A percentile compares a stretch with the other conserved stretches of the same genome.
phyloP scores from a whole-genome alignment of 345 rosid genomes.

The Camelina neglecta region DNA sequence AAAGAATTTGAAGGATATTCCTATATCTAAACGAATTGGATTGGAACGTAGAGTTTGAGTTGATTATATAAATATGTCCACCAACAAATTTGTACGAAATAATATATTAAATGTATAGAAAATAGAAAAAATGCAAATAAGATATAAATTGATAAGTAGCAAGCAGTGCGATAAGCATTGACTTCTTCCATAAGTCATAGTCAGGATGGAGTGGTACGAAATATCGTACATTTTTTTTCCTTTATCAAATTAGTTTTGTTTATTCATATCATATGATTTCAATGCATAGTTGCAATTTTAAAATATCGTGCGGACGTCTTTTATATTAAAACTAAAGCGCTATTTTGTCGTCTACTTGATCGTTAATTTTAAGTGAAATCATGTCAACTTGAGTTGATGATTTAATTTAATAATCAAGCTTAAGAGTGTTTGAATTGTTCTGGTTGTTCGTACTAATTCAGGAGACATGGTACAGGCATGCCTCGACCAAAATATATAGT shows the following conservation, averaged over 20 bases:
- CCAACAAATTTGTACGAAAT: neutral
- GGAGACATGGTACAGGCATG: slow-evolving; percentile 33
- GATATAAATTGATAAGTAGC: neutral
- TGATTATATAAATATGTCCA: slow-evolving; percentile 5
- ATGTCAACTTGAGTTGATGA: slow-evolving; percentile 23
- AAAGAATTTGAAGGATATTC: too few relatives aligned
- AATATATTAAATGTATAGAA: slow-evolving; percentile 14
- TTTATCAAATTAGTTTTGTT: slow-evolving; percentile 29
- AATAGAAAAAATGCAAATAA: slow-evolving; percentile 31
- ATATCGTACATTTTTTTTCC: slow-evolving; percentile 37
- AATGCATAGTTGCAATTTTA: slow-evolving; percentile 31
- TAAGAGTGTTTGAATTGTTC: too few relatives aligned
- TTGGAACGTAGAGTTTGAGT: neutral
- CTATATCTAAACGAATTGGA: too few relatives aligned
- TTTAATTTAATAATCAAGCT: too few relatives aligned
- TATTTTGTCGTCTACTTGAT: slow-evolving; percentile 38
- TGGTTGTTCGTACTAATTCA: slow-evolving; percentile 28
- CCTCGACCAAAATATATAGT: slow-evolving; percentile 9
- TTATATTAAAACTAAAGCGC: slow-evolving; percentile 32
- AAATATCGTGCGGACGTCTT: neutral
- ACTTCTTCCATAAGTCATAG: slow-evolving; percentile 36
- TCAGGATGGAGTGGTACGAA: slow-evolving; percentile 45
- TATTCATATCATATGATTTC: neutral
- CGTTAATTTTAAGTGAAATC: neutral
- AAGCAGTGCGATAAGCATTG: slow-evolving; percentile 46